Percentiles rank a stretch among this genome's conserved stretches.
These are phyloP conservation scores for Claviceps sp. DNA, from an alignment of 2,329 filamentous ascomycete species.

Conservation along the genomic window DNA sequence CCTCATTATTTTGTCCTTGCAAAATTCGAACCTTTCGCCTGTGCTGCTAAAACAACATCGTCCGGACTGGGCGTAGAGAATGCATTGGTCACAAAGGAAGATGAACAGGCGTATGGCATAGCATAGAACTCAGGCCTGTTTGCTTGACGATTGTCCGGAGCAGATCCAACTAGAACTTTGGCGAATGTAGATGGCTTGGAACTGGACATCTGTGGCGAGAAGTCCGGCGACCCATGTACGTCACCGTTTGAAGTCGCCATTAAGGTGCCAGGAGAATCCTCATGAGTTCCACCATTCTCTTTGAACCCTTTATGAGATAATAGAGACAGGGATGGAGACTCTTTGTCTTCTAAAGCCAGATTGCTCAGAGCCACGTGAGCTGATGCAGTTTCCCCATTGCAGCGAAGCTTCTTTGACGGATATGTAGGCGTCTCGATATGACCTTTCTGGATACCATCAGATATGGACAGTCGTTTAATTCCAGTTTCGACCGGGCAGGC, in stretches of 20 bases:
- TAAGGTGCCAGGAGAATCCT: neutral
- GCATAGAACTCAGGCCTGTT: conserved; percentile 21
- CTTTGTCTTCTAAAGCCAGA: neutral
- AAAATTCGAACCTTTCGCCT: conserved; percentile 71
- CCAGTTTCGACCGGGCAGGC: conserved; percentile 14
- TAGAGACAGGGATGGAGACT: neutral
- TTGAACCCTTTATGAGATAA: neutral
- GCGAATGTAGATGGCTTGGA: conserved; percentile 43
- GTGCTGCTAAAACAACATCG: conserved; percentile 75
- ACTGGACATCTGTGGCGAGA: conserved; percentile 8
- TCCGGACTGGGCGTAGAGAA: conserved; percentile 86
- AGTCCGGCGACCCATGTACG: neutral
- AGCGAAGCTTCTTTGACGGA: conserved; percentile 13
- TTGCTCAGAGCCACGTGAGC: neutral
- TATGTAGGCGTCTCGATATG: conserved; percentile 9
- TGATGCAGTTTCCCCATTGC: neutral
- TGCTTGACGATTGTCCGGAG: conserved; percentile 15
- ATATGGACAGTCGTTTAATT: conserved; percentile 19
- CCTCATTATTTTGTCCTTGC: conserved; percentile 33
- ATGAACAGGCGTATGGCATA: conserved; percentile 37
- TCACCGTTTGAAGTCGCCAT: neutral
- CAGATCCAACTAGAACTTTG: conserved; percentile 35
- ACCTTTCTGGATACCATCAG: conserved; percentile 17
- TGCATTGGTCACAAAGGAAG: conserved; percentile 40
- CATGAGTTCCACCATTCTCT: no score